Conservation (phyloP, 345 rosid species). For the Salix purpurea region DNA sequence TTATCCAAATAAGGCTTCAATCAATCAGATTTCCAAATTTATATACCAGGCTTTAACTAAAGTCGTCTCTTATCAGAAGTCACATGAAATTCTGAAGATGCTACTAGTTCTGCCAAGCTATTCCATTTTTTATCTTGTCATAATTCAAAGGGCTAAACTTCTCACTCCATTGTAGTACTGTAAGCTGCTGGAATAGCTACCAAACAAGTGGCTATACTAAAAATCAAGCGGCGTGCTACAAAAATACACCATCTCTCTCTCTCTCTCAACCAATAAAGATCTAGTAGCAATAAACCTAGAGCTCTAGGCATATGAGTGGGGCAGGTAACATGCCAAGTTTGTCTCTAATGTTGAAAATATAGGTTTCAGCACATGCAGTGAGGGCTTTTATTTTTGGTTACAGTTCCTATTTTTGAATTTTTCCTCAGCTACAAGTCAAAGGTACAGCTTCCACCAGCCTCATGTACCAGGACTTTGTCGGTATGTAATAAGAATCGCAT, state of each 20-base stretch:
- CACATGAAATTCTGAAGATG: not conserved
- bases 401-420: not conserved
- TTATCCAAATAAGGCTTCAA: not conserved
- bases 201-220: not conserved
- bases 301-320: not conserved
- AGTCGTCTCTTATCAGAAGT: not conserved
- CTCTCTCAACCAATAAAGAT: not conserved
- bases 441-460: not conserved
- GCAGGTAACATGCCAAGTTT: not conserved
- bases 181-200: not conserved
- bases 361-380: constrained; percentile 7
- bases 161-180: not conserved
- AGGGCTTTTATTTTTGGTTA: not conserved
- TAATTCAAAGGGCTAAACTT: not conserved
- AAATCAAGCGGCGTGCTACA: not conserved
- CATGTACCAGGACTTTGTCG: not conserved
- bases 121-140: not conserved
- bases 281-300: not conserved
- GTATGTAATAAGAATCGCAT: not conserved
- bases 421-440: not conserved
- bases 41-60: not conserved
- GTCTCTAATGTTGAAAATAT: constrained; percentile 1
- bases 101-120: not conserved
- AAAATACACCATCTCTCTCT: too few relatives aligned
- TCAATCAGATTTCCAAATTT: not conserved